Base-by-base conservation (phyloP, 2,329 filamentous ascomycete species). In the Scorias spongiosa region DNA sequence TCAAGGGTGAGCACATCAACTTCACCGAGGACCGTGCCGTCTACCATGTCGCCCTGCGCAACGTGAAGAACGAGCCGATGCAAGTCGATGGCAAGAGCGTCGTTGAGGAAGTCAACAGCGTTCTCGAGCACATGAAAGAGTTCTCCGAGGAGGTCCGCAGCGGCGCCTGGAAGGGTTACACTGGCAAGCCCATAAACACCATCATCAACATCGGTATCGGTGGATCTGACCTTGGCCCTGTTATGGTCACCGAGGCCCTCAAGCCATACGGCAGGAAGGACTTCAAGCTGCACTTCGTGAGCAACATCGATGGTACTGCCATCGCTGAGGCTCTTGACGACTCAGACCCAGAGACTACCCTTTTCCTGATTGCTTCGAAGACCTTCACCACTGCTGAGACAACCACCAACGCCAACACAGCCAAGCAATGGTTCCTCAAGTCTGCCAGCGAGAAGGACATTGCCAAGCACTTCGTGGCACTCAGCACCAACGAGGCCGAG, bases 341-440 rank as follows among this genome's bases (percentile, higher is more conserved):
- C 57, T 93, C 89, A 8, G 80, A 98, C 65, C 89, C 89, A 41
- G 91, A 98, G 72, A 95, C 89, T 40, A 95, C 91, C n/a, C 82
- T 98, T 51, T 96, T 98, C 81, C 76, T 98, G 55, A 78, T 98
- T 56, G 91, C 91, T 45, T 96, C 89, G 66, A 98, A 98, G 81
- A 98, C 91, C 50, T 98, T 98, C 69, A 98, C 91, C 50, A 98
- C 91, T 9, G 91, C 91, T 46, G 91, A 98, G 76, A 98, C 91
- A 41, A 82, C 75, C 48, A 96, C 89, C 57, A 98, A 98, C 64
- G 91, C 91, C 66, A 95, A 93, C 74, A 87, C 85, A 28, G 91
- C 91, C 51, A 98, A 98, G 77, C 67, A 74, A 42, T 98, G 91
- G 91, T 98, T 98, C 78, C 75, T 96, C 54, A 74, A 93, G 68